Conservation (phyloP, 2,329 filamentous ascomycete genomes). For the Ophiobolus disseminans region DNA sequence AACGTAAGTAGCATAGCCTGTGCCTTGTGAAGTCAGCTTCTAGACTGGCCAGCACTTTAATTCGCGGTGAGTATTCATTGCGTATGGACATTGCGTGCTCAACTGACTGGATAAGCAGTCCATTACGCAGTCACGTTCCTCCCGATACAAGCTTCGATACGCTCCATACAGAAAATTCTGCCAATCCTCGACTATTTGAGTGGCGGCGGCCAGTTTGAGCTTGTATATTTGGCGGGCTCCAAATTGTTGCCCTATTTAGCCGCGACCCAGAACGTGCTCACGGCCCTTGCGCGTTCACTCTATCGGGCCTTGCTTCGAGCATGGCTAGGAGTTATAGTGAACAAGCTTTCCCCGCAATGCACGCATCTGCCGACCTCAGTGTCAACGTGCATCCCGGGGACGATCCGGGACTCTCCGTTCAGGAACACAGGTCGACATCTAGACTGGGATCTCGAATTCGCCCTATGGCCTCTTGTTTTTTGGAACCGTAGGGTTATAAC, state of each 20-base stretch:
- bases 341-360: slow-evolving; percentile 43
- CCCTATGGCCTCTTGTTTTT: background rate
- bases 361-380: slow-evolving; percentile 39
- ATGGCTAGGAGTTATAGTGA: slow-evolving; percentile 20
- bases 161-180: slow-evolving; percentile 1
- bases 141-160: background rate
- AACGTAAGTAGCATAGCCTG: too few species aligned
- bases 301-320: slow-evolving; percentile 20
- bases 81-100: slow-evolving; percentile 5
- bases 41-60: background rate
- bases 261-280: slow-evolving; percentile 31
- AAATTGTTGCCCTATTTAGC: slow-evolving; percentile 38
- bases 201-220: background rate
- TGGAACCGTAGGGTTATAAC: background rate
- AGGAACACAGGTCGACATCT: slow-evolving; percentile 1
- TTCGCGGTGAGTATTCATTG: background rate
- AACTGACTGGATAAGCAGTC: background rate
- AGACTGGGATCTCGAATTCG: background rate
- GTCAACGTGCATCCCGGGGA: slow-evolving; percentile 16
- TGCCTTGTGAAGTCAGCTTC: too few species aligned
- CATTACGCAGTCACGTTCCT: background rate
- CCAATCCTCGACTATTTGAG: background rate
- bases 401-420: slow-evolving; percentile 14
- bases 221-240: slow-evolving; percentile 6
- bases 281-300: slow-evolving; percentile 19